Evolutionary conservation across 257 asterid species (phyloP), one percentile per base, ranked within the genome.

Genomic region (Ajuga chamaepitys): DNA sequence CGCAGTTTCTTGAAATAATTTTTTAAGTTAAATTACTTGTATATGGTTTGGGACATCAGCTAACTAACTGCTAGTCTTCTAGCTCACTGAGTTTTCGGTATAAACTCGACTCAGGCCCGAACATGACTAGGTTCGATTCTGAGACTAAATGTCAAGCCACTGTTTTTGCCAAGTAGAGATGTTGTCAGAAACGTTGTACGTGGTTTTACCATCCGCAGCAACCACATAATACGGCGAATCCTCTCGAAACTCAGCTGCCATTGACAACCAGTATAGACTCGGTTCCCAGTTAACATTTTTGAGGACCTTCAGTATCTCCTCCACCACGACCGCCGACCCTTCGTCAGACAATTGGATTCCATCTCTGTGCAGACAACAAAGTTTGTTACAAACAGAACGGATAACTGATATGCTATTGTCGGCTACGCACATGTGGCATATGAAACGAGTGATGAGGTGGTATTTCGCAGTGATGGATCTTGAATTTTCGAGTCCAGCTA

Each of bases 281-380:
- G 96, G 96, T 35, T 81, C 81, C 95, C 95, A 89, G 14, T 81
- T 79, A 4, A 80, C 95, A 46, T 71, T 72, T 62, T 78, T 80
- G 18, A 89, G 70, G 25, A 78, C 82, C 77, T 81, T 74, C 62
- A 89, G 64, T 55, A 89, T 78, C 66, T 85, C 91, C 76, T 72
- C 71, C 28, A 77, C 88, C 9, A 81, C 88, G n/a, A 82, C 78
- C 71, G 80, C 63, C 75, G 87, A 75, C 17, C 91, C 96, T 73
- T 83, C 85, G 0, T 74, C 32, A 1, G 91, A 77, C 61, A 89
- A 54, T 80, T 89, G 93, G 37, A 85, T 75, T 12, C 96, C 91
- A 44, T 89, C 94, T 60, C 96, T 89, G 73, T 74, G 66, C 17
- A 69, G 2, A 18, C 17, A 10, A 34, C 62, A 16, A 30, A 16